Percentiles rank a stretch among this genome's conserved stretches.
These are phyloP conservation scores for Saitozyma podzolica DNA, from an alignment of 768 basidiomycete genomes.

Conservation along the genomic window DNA sequence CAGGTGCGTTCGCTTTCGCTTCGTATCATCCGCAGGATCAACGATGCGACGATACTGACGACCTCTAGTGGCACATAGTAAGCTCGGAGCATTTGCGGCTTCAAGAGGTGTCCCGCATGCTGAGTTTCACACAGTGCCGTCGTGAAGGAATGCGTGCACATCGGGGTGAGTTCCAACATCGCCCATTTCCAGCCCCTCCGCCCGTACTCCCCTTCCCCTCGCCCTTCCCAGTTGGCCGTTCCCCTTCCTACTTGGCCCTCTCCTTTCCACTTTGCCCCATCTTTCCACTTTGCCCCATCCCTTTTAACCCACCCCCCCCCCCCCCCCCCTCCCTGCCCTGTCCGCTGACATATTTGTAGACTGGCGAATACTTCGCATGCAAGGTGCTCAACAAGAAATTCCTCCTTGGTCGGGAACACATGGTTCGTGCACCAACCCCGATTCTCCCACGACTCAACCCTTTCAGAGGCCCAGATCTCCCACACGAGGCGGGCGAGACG, in stretches of 20 bases:
- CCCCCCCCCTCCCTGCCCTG: neutral
- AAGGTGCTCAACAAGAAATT: conserved; percentile 98
- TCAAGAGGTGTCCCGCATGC: neutral
- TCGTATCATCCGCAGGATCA: neutral
- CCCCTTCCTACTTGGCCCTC: too few relatives aligned
- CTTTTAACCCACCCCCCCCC: too few relatives aligned
- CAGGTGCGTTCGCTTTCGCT: conserved; percentile 34
- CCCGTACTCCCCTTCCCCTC: too few relatives aligned
- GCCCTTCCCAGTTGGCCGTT: too few relatives aligned
- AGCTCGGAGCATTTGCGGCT: conserved; percentile 6
- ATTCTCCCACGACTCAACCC: neutral
- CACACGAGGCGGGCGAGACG: neutral
- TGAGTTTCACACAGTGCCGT: conserved; percentile 42
- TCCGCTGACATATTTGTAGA: conserved; percentile 53
- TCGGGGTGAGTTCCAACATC: conserved; percentile 54
- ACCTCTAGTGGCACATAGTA: conserved; percentile 78
- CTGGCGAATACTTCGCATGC: conserved; percentile 92
- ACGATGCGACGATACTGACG: neutral
- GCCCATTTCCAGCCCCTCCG: too few relatives aligned
- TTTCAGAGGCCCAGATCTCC: too few relatives aligned
- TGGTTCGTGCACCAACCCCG: conserved; percentile 60
- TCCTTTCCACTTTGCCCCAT: too few relatives aligned
- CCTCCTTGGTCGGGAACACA: conserved; percentile 53
- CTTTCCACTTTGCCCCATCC: too few relatives aligned
- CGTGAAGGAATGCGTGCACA: conserved; percentile 77